Base-by-base conservation (phyloP, 768 basidiomycete species). In the Lactarius deliciosus region DNA sequence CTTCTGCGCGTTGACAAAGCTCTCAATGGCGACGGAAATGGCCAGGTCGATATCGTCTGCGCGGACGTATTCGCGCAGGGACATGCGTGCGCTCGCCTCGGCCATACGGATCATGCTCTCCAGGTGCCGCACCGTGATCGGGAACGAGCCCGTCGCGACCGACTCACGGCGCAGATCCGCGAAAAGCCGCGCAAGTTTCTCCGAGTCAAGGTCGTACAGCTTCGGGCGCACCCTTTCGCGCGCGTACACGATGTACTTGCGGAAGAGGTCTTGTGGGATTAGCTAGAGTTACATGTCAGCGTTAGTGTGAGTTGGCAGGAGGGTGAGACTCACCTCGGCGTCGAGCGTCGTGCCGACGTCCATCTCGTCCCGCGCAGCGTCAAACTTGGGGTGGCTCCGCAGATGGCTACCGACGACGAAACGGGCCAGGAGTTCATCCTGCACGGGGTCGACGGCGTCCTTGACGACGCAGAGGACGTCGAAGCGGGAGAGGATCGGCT, bases 51-150 rank as follows among this genome's bases (percentile, higher is more conserved):
- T 94, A 75, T 99, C 97, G 76, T 98, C 97, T 45, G 89, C 82
- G 56, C 97, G 86, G 38, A 98, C 97, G 73, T 94, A 98, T 77
- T 98, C 96, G 61, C 97, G 84, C 68, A 99, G 80, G 58, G 96
- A 88, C 97, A 99, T 98, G 82, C 96, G 97, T 28, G 97, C 97
- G 74, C 92, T 94, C 16, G 97, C 96, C 77, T 99, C 97, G 3
- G 94, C 86, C 96, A 98, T 98, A 47, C 97, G 90, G 78, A 99
- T 98, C 92, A 97, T 97, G 75, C 94, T 96, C 79, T 99, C 97
- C 65, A 99, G 78, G 74, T 98, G 97, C 64, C 97, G 92, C 58
- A 98, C 91, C 10, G 97, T 99, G 75, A 99, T 97, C 2, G 97
- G 97, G 79, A 93, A 97, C 25, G 96, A 98, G n/a, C 96, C 96